These are phyloP conservation scores for Xeromyces bisporus DNA, from an alignment of 495 filamentous ascomycete species.

Conservation along the genomic window DNA sequence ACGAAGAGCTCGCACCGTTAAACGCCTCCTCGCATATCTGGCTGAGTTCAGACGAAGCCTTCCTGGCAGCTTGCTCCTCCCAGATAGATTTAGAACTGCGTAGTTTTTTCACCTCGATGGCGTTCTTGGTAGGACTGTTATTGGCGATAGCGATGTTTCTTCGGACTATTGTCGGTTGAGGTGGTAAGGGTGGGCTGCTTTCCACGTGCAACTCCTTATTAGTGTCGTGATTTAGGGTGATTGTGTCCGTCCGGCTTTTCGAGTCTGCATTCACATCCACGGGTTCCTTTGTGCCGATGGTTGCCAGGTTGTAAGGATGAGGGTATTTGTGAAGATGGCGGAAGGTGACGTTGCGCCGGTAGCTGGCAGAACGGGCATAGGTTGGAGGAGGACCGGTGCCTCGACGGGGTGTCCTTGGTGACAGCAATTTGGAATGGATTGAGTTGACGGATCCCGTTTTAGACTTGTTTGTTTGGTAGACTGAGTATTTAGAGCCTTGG, in stretches of 20 bases:
- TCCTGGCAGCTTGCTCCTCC: constrained; percentile 42
- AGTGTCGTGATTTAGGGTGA: no score
- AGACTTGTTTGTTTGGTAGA: no score
- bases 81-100: constrained; percentile 32
- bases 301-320: constrained; percentile 5
- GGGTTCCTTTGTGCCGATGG: no score
- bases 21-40: constrained; percentile 71
- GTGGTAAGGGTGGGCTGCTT: constrained; percentile 23
- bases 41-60: constrained; percentile 49
- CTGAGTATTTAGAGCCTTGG: no score
- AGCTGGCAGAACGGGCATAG: constrained; percentile 38
- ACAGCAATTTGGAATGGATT: constrained; percentile 21
- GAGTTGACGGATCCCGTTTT: no score
- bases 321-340: constrained; percentile 36
- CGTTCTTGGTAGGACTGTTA: constrained; percentile 1
- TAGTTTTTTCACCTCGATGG: constrained; percentile 20
- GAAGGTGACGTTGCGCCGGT: constrained; percentile 73
- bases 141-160: constrained; percentile 1
- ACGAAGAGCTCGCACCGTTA: constrained; percentile 47
- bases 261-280: no score
- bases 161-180: constrained; percentile 25
- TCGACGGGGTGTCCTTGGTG: constrained; percentile 38
- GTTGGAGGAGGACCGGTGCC: constrained; percentile 31
- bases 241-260: no score
- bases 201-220: constrained; percentile 8